Evolutionary conservation across 1,284 basidiomycete species (phyloP), one percentile per base, ranked within the genome.

Genomic region (Ceratobasidium sp.): DNA sequence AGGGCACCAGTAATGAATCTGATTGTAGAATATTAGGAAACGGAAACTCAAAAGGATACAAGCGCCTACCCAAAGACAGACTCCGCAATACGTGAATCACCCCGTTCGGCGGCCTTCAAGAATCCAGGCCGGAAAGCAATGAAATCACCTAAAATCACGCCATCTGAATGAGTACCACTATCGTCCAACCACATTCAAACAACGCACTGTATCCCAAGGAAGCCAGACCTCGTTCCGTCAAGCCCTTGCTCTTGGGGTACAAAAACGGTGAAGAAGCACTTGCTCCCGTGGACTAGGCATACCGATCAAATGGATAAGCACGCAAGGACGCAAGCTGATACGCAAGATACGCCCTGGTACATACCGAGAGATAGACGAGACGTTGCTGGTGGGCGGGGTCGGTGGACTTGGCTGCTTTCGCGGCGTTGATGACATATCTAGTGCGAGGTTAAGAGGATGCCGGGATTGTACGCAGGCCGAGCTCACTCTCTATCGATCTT

Each of bases 401-500:
- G 21, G 84, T 80, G 9, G 81, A 79, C 76, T 85, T 87, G 1
- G 91, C 90, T 16, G 86, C 88, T 57, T 85, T 83, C 8, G 91
- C 92, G 8, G 89, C 88, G 57, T 88, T 87, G 46, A 94, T 78
- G 23, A 93, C 91, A 78, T 92, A 93, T 78, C 90, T 91, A 71
- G 44, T 16, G 44, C 57, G 58, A 4, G 23, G 66, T 13, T 49
- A 7, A 23, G 23, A 28, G 28, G 9, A 28, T 46, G 50, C 32
- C 28, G 8, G 30, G 28, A 43, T n/a, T 43, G n/a, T 67, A 52
- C 7, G 13, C 35, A 35, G 11, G 35, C 16, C n/a, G 6, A 52
- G 77, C 87, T 73, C 73, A 90, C 89, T 90, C 89, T 78, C 89
- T 82, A 77, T 94, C 92, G 75, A 94, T 92, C 80, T 86, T 89